Evolutionary conservation across 768 basidiomycete genomes (phyloP).

Genomic region (Rhizopogon roseolus): DNA sequence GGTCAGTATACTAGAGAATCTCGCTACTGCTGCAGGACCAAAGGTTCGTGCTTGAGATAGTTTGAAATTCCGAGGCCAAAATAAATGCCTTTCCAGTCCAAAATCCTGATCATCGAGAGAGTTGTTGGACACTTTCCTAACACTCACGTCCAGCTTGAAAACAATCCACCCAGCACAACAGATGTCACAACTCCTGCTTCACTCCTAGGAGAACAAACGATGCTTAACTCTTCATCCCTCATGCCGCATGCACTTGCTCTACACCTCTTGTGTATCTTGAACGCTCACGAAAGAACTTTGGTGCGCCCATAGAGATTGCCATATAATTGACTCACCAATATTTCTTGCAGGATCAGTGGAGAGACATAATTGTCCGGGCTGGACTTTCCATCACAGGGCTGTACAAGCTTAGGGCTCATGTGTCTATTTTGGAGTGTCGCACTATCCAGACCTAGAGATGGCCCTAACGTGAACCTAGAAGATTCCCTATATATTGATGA

Average conservation of each 20-base stretch:
- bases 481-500: too few species aligned
- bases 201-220: not conserved
- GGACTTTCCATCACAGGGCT: not conserved
- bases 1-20: not conserved
- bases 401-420: not conserved
- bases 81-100: not conserved
- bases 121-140: not conserved
- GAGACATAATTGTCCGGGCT: not conserved
- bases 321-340: not conserved
- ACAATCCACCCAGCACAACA: not conserved
- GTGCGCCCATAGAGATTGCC: not conserved
- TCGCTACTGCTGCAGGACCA: slow-evolving; percentile 1
- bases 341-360: slow-evolving; percentile 1
- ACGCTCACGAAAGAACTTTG: not conserved
- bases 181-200: not conserved
- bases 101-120: slow-evolving; percentile 3
- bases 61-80: not conserved
- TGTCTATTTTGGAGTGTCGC: slow-evolving; percentile 1
- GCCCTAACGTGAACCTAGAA: too few species aligned
- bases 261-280: slow-evolving; percentile 1
- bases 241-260: not conserved
- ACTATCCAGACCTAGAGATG: not conserved
- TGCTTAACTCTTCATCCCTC: not conserved
- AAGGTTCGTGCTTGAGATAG: not conserved
- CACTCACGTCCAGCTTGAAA: not conserved